Evolutionary conservation across 2,329 filamentous ascomycete species (phyloP).

Genomic region (Aspergillus ibericus): DNA sequence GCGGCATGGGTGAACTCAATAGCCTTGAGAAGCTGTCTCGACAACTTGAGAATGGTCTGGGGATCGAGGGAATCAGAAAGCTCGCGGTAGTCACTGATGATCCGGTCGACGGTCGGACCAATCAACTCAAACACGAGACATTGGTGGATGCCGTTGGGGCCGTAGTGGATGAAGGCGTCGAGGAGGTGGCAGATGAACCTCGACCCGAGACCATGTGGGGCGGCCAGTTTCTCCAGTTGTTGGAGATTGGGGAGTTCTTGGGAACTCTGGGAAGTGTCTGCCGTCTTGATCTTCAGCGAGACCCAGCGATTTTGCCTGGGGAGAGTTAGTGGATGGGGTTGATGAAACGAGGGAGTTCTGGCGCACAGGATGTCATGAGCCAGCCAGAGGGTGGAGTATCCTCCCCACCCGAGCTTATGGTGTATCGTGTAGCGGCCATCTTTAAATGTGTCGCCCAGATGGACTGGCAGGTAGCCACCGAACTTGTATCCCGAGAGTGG

Average conservation of each 20-base stretch:
- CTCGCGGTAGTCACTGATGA: background rate
- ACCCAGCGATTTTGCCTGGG: background rate
- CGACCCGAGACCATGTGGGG: background rate
- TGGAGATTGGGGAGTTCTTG: background rate
- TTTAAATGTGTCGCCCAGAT: background rate
- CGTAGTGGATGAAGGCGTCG: background rate
- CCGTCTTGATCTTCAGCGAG: background rate
- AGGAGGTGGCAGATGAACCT: background rate
- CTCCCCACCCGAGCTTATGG: background rate
- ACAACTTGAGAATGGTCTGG: background rate
- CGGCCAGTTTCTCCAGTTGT: background rate
- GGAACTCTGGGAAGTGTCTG: background rate
- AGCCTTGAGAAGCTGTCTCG: background rate
- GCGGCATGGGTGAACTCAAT: background rate
- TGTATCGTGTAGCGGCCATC: background rate
- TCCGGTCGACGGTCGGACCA: background rate
- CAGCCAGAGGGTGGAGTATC: background rate
- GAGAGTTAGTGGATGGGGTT: background rate
- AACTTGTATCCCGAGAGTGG: background rate
- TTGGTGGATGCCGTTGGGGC: background rate
- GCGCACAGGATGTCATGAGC: background rate
- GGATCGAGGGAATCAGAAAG: background rate
- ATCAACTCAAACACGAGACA: background rate
- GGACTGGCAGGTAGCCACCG: background rate
- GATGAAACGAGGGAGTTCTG: background rate